Base-by-base conservation (phyloP, 257 asterid genomes). In the Petunia axillaris region DNA sequence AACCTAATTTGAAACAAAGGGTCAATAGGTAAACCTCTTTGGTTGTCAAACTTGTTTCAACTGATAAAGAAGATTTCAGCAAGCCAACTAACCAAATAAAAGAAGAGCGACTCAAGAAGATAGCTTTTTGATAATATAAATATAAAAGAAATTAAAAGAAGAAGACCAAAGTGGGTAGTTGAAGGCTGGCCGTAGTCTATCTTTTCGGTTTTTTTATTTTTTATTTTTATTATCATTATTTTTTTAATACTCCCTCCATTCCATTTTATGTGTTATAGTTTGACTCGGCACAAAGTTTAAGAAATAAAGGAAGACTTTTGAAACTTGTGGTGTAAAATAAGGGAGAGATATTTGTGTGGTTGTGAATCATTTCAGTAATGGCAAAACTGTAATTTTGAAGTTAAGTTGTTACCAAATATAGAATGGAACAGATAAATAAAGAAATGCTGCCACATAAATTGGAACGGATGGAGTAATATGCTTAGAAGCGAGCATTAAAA, bases 21-120 rank as follows among this genome's bases (percentile, higher is more conserved):
- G 43, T 16, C 59, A 70, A 70, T 4, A 10, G 25, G 25, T 44
- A 50, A 70, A 70, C 58, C 9, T 46, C 9, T 46, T 37, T 46
- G 44, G 16, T 46, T 4, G 76, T 70, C 59, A 70, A 68, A 44
- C 16, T 70, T 8, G 76, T 4, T 70, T 70, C 76, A 70, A 46
- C 55, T 8, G 5, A 25, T 6, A 3, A 68, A 68, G 76, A 68
- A 44, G 5, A 4, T 44, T 8, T 40, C 44, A 68, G 16, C 58
- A n/a, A n/a, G 25, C 25, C 25, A 25, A 25, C 41, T 68, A 15
- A 68, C 16, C 48, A 15, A 70, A 14, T 16, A 46, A 16, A 2
- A 10, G 48, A 71, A 71, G 60, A 11, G 11, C 44, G 35, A 41
- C 25, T 25, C 43, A 16, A 48, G 1, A 1, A 48, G 13, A 1